These are phyloP conservation scores for Penicillium ochrochloron DNA, from an alignment of 495 filamentous ascomycete species.

Conservation along the genomic window DNA sequence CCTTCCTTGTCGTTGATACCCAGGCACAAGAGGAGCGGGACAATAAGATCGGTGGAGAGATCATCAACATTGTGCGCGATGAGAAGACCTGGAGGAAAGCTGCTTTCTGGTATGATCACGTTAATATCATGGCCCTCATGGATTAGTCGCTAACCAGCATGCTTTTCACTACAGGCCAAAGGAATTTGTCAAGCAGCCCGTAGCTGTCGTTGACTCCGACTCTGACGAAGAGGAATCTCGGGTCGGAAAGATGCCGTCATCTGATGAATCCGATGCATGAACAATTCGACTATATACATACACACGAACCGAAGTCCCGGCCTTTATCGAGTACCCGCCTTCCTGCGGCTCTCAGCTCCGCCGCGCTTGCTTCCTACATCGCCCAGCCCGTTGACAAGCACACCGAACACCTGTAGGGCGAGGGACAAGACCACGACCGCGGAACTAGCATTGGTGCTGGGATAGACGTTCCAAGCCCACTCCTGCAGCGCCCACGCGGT, in stretches of 20 bases:
- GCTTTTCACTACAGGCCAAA: slow-evolving; percentile 63
- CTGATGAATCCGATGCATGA: slow-evolving; percentile 58
- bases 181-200: slow-evolving; percentile 70
- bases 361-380: slow-evolving; percentile 24
- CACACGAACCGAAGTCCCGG: slow-evolving; percentile 6
- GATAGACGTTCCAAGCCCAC: slow-evolving; percentile 96
- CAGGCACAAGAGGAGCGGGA: slow-evolving; percentile 65
- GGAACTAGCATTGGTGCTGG: slow-evolving; percentile 84
- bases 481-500: slow-evolving; percentile 83
- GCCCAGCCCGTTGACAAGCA: slow-evolving; percentile 33
- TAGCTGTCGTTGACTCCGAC: slow-evolving; percentile 38
- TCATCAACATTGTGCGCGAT: slow-evolving; percentile 89
- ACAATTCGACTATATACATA: not conserved
- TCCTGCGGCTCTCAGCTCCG: slow-evolving; percentile 16
- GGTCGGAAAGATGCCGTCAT: slow-evolving; percentile 81
- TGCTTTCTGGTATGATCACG: slow-evolving; percentile 73
- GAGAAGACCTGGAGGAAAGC: slow-evolving; percentile 92
- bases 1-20: slow-evolving; percentile 83
- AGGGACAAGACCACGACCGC: slow-evolving; percentile 73
- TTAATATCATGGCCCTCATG: not conserved
- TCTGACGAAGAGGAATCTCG: slow-evolving; percentile 73
- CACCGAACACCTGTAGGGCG: slow-evolving; percentile 61
- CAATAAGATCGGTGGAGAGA: slow-evolving; percentile 85
- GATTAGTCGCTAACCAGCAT: not conserved
- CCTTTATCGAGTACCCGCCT: slow-evolving; percentile 33